phyloP scores from a whole-genome alignment of 1,284 basidiomycete genomes.

The Rhodotorula sp. region DNA sequence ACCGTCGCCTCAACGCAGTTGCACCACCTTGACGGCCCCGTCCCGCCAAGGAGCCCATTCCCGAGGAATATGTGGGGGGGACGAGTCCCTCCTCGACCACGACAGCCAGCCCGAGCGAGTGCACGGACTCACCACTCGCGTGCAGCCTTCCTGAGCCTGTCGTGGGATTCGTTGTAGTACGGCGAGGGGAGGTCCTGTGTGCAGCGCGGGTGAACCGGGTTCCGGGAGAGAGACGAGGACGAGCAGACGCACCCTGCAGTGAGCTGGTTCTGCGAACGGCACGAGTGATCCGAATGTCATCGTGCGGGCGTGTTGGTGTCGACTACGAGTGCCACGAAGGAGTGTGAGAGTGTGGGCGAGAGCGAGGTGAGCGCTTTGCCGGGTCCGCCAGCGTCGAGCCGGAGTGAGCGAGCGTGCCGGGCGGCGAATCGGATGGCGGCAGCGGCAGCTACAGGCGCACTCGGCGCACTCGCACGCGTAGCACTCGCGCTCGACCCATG shows the following conservation, averaged over 20 bases:
- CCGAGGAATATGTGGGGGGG: not conserved
- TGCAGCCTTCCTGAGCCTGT: constrained; percentile 47
- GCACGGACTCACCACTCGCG: constrained; percentile 36
- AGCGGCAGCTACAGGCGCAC: too few relatives aligned
- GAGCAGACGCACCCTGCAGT: constrained; percentile 12
- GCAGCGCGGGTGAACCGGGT: not conserved
- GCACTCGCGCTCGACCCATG: not conserved
- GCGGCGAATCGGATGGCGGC: not conserved
- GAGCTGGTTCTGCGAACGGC: constrained; percentile 28
- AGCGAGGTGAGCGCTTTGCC: not conserved
- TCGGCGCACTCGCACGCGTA: not conserved
- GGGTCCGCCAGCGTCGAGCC: too few relatives aligned
- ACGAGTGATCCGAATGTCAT: constrained; percentile 15
- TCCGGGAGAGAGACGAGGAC: not conserved
- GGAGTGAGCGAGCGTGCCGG: not conserved
- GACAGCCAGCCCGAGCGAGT: too few relatives aligned
- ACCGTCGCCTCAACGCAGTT: too few relatives aligned
- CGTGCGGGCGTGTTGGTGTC: not conserved
- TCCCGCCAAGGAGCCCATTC: too few relatives aligned
- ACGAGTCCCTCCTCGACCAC: too few relatives aligned
- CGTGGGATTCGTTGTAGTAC: constrained; percentile 51
- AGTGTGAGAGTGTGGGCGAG: too few relatives aligned
- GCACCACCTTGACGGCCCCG: too few relatives aligned
- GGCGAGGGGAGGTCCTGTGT: constrained; percentile 44
- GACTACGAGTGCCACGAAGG: not conserved